These are phyloP conservation scores for Asterochloris erici DNA, from an alignment of 139 green algal genomes.

Conservation along the genomic window DNA sequence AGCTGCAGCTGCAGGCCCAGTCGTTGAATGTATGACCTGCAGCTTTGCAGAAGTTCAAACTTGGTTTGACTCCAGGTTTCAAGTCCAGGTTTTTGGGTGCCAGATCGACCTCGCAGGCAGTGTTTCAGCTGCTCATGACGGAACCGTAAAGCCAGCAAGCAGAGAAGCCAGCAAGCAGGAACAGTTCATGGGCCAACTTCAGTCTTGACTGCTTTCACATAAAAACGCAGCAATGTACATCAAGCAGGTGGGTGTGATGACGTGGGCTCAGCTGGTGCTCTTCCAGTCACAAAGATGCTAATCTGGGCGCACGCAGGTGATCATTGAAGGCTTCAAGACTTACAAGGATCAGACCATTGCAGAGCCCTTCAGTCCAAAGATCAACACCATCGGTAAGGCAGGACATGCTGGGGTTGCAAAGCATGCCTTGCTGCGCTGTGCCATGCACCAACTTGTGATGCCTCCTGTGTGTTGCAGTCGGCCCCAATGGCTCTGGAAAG, in stretches of 20 bases:
- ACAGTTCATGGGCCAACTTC: too few species aligned
- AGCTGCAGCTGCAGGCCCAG: too few species aligned
- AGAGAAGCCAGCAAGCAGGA: too few species aligned
- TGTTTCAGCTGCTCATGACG: too few species aligned
- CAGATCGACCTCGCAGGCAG: too few species aligned
- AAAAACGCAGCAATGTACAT: constrained; percentile 1
- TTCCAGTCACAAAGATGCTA: too few species aligned
- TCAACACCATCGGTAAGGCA: constrained; percentile 88
- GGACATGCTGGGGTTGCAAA: neutral
- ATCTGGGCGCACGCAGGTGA: constrained; percentile 56
- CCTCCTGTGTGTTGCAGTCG: constrained; percentile 61
- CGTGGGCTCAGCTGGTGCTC: neutral
- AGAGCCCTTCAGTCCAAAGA: constrained; percentile 83
- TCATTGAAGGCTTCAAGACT: constrained; percentile 97
- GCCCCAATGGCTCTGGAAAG: constrained; percentile 98
- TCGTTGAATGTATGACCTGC: too few species aligned
- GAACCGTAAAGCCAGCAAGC: too few species aligned
- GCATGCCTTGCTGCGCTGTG: neutral
- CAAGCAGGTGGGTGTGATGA: neutral
- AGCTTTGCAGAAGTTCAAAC: too few species aligned
- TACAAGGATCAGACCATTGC: constrained; percentile 93
- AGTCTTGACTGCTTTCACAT: too few species aligned
- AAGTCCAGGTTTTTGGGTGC: too few species aligned
- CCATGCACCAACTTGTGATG: neutral
- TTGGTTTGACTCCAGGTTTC: too few species aligned